Base-by-base conservation (phyloP, 257 asterid genomes). In the Plectranthus barbatus region DNA sequence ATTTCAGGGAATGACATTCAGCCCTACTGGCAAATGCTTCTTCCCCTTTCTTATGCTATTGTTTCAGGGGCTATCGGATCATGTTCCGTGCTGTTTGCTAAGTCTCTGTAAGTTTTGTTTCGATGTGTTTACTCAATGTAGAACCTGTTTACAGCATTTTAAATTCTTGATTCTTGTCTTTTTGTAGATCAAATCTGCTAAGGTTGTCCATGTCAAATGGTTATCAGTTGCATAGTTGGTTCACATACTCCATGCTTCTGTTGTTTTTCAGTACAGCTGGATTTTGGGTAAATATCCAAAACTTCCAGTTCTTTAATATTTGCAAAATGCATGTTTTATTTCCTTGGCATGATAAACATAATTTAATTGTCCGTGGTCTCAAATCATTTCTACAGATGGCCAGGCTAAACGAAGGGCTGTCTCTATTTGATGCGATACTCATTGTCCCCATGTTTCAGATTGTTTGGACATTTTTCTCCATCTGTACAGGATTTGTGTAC, bases 401-500 rank as follows among this genome's bases (percentile, higher is more conserved):
- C 61, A 77, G 96, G 76, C 76, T 91, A 72, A 88, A 91, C 72
- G 96, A 91, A 80, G 98, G 98, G 64, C 68, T 91, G 67, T 86
- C 95, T 20, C 80, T 88, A 67, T 91, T 88, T 73, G 98, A 91
- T 68, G 96, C 96, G 68, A 91, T 91, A 66, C 94, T 88, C 71
- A 91, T 91, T 40, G 98, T 91, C 67, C 98, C 98, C 57, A 91
- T 91, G 98, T 88, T 91, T 78, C 98, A 91, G 85, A 91, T 91
- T 64, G 89, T 86, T 64, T 91, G 98, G 98, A 91, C 98, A 5
- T 86, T 88, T 73, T 91, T 88, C 82, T 91, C 98, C 65, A 88
- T 91, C 74, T 86, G 95, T 86, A 91, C 96, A 81, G 98, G 98
- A 84, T 91, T 91, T 79, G 80, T 88, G 54, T 91, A 91, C 71